Evolutionary conservation across 305 asterid species (phyloP).

Genomic region (Fraxinus angustifolia): DNA sequence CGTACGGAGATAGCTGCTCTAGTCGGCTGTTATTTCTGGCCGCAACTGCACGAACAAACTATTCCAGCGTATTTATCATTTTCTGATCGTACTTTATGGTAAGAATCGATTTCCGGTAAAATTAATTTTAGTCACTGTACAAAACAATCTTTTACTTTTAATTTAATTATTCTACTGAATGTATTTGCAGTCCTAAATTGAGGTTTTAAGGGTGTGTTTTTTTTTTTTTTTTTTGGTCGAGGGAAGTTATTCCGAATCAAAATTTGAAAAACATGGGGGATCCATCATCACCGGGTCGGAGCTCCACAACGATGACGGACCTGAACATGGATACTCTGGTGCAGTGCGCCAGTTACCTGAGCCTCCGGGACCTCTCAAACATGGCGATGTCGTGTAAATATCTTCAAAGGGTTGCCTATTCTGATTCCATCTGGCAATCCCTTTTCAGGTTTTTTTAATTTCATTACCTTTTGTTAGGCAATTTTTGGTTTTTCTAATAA

Average conservation of each 20-base stretch:
- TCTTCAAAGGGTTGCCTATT: constrained; percentile 53
- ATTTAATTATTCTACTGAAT: not conserved
- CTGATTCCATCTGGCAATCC: constrained; percentile 65
- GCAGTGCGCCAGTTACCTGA: constrained; percentile 52
- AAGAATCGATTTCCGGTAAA: not conserved
- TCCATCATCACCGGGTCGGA: constrained; percentile 26
- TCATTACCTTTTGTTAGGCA: not conserved
- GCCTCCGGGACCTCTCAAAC: constrained; percentile 51
- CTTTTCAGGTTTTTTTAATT: constrained; percentile 47
- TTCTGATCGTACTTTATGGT: not conserved
- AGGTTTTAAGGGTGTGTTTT: not conserved
- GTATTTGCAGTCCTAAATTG: not conserved
- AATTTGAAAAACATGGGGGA: constrained; percentile 15
- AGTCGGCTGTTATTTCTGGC: not conserved
- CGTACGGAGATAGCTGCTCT: not conserved
- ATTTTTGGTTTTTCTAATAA: not conserved
- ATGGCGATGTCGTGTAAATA: constrained; percentile 61
- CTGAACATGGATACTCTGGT: constrained; percentile 52
- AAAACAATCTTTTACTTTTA: not conserved
- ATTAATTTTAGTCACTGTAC: not conserved
- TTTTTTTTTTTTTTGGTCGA: not conserved
- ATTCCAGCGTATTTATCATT: not conserved
- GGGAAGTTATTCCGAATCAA: not conserved
- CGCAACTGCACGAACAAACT: not conserved
- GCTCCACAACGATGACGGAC: constrained; percentile 44